Evolutionary conservation across 1,284 basidiomycete species (phyloP).

Genomic region (Ceratobasidium sp.): DNA sequence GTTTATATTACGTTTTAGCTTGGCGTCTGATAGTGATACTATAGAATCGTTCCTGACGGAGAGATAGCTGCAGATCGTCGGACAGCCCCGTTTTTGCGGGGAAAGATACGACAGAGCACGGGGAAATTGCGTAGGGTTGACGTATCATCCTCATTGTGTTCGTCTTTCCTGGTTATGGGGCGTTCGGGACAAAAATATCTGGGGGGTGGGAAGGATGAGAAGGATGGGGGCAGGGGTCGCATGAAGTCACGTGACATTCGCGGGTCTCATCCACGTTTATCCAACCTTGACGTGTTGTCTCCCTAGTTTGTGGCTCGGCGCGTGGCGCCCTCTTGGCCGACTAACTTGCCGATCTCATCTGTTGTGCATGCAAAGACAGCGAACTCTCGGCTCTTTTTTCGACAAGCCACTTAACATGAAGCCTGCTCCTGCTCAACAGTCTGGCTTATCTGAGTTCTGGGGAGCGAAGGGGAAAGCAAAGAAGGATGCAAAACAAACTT

Average conservation of each 20-base stretch:
- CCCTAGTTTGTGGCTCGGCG: not conserved
- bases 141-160: too few species aligned
- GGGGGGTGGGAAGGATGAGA: not conserved
- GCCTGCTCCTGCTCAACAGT: constrained; percentile 73
- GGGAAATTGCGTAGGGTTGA: too few species aligned
- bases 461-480: constrained; percentile 57
- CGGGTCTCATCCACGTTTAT: not conserved
- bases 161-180: too few species aligned
- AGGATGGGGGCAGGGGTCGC: not conserved
- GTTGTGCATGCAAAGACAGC: constrained; percentile 37
- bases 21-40: too few species aligned
- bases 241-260: constrained; percentile 19
- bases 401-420: constrained; percentile 75
- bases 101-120: too few species aligned
- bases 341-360: not conserved
- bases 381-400: constrained; percentile 70
- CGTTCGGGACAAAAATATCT: not conserved
- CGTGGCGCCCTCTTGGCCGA: constrained; percentile 4
- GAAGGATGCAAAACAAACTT: constrained; percentile 50
- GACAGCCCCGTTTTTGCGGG: too few species aligned
- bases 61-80: too few species aligned
- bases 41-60: too few species aligned
- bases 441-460: constrained; percentile 81
- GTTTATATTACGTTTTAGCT: too few species aligned
- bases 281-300: too few species aligned